These are phyloP conservation scores for Tylopilus rubrobrunneus DNA, from an alignment of 768 basidiomycete species.

Conservation along the genomic window DNA sequence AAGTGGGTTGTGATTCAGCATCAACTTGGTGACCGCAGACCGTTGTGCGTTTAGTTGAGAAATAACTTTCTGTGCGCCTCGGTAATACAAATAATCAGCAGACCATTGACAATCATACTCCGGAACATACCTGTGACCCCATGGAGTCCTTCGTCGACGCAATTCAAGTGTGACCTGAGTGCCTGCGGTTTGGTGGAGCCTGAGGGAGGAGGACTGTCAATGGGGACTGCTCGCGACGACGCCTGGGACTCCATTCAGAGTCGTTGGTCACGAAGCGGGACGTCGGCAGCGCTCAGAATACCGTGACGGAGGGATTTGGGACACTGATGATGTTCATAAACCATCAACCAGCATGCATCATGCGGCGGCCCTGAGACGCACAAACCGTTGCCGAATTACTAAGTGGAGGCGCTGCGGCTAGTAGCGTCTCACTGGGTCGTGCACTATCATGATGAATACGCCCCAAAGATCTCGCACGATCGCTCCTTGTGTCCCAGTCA, in stretches of 20 bases:
- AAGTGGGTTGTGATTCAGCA: constrained; percentile 53
- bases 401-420: too few relatives aligned
- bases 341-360: not conserved
- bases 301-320: too few relatives aligned
- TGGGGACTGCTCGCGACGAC: not conserved
- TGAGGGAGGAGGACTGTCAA: too few relatives aligned
- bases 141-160: constrained; percentile 19
- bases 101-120: not conserved
- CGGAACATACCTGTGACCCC: constrained; percentile 20
- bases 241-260: constrained; percentile 15
- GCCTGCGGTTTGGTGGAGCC: constrained; percentile 1
- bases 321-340: not conserved
- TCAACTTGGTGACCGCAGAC: constrained; percentile 43
- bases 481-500: not conserved
- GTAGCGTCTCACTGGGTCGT: not conserved
- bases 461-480: not conserved
- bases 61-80: constrained; percentile 55
- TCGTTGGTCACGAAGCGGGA: not conserved
- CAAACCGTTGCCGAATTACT: too few relatives aligned
- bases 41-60: constrained; percentile 41
- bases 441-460: not conserved
- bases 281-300: not conserved
- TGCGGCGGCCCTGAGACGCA: too few relatives aligned
- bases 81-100: not conserved
- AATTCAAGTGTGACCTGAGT: constrained; percentile 15